Conservation (phyloP, 176 grass and related monocot genomes). For the Phyllostachys edulis region DNA sequence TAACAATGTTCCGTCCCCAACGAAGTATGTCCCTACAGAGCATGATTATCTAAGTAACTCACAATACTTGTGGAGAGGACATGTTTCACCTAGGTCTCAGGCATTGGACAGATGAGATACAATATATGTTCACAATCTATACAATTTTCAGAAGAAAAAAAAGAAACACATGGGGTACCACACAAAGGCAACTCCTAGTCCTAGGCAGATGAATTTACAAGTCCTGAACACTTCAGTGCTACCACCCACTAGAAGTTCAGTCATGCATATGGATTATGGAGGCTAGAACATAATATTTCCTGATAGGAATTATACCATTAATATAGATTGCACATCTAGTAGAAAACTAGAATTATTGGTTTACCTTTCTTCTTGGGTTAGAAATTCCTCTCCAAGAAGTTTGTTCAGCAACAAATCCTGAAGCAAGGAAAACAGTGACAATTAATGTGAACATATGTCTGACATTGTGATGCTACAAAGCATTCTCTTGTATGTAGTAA, state of each 20-base stretch:
- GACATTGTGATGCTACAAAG: background rate
- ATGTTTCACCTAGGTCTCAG: background rate
- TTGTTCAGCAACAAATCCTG: constrained; percentile 95
- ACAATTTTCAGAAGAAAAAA: background rate
- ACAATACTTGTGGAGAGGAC: background rate
- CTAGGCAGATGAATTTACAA: too few species aligned
- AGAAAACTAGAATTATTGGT: background rate
- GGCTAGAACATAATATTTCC: background rate
- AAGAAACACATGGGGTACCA: too few species aligned
- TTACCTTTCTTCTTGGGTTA: constrained; percentile 96
- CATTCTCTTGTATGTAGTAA: background rate
- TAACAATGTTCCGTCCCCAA: constrained; percentile 92
- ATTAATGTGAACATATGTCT: constrained; percentile 2
- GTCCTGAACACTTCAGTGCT: too few species aligned
- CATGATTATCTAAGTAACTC: constrained; percentile 22
- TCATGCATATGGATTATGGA: background rate
- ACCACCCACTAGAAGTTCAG: too few species aligned
- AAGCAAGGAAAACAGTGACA: constrained; percentile 28
- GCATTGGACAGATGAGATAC: background rate
- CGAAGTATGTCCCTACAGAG: constrained; percentile 81
- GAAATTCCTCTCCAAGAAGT: constrained; percentile 83
- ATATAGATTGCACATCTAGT: background rate
- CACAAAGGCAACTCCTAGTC: too few species aligned
- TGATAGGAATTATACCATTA: background rate
- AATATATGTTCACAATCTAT: background rate